Evolutionary conservation across 2,329 filamentous ascomycete genomes (phyloP).

Genomic region (Alternaria gansuensis): DNA sequence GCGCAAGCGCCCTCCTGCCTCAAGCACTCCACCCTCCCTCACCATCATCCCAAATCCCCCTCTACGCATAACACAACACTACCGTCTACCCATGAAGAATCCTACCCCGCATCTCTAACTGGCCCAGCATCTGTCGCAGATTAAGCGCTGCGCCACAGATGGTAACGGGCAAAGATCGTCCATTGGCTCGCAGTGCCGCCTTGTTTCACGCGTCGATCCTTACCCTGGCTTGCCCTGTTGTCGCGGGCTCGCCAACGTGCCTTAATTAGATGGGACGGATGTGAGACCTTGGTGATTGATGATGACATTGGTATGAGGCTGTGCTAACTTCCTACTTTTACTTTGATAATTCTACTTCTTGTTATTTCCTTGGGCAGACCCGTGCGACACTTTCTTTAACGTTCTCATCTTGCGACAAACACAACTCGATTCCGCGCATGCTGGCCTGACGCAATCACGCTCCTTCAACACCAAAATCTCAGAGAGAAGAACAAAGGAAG

Average conservation of each 20-base stretch:
- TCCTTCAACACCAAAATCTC: slow-evolving; percentile 1
- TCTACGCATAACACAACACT: background rate
- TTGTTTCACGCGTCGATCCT: slow-evolving; percentile 30
- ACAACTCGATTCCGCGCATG: background rate
- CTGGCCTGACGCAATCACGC: background rate
- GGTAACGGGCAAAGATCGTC: slow-evolving; percentile 30
- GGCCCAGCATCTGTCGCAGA: slow-evolving; percentile 35
- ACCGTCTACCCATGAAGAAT: slow-evolving; percentile 1
- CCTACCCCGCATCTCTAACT: slow-evolving; percentile 19
- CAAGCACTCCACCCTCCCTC: background rate
- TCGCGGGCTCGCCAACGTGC: slow-evolving; percentile 20
- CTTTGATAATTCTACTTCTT: slow-evolving; percentile 5
- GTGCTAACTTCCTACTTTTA: slow-evolving; percentile 13
- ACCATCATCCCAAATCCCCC: background rate
- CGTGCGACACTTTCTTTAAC: slow-evolving; percentile 3
- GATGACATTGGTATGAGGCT: slow-evolving; percentile 24
- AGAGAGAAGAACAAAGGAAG: background rate
- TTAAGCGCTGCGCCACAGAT: slow-evolving; percentile 45
- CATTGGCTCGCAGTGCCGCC: slow-evolving; percentile 31
- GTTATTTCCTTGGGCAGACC: background rate
- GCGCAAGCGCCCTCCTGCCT: slow-evolving; percentile 10
- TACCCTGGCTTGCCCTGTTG: slow-evolving; percentile 18
- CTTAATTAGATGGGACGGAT: slow-evolving; percentile 19
- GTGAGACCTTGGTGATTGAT: slow-evolving; percentile 23
- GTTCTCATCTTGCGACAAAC: background rate